phyloP scores from a whole-genome alignment of 371 early-diverging fungal species.

The Choanephora cucurbitarum region DNA sequence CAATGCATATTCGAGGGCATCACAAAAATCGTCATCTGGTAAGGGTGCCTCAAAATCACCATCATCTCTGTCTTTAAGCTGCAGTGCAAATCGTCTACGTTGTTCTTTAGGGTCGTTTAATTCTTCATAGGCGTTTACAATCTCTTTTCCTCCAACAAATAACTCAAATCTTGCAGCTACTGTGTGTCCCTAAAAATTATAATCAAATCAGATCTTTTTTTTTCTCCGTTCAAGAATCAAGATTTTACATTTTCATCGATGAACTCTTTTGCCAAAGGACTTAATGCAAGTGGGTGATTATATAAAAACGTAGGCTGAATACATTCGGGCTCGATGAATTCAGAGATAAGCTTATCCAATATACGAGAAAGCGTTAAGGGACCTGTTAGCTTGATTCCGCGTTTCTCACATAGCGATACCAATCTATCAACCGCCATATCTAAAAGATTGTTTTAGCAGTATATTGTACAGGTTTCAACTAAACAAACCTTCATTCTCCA shows the following conservation, averaged over 20 bases:
- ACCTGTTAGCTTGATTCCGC: constrained; percentile 54
- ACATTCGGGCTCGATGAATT: constrained; percentile 90
- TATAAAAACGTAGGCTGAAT: constrained; percentile 92
- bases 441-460: no score
- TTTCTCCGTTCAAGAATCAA: no score
- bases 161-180: constrained; percentile 91
- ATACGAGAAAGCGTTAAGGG: constrained; percentile 85
- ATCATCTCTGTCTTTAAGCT: constrained; percentile 62
- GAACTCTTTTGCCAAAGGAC: constrained; percentile 90
- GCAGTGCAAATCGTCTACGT: constrained; percentile 78
- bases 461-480: no score
- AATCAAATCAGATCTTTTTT: neutral
- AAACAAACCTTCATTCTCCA: constrained; percentile 46
- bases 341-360: constrained; percentile 90
- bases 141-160: constrained; percentile 90
- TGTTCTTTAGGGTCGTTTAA: constrained; percentile 98
- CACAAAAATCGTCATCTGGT: constrained; percentile 85
- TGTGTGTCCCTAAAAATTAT: constrained; percentile 34
- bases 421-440: constrained; percentile 44
- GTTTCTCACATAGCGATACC: constrained; percentile 50
- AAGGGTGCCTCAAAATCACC: constrained; percentile 89
- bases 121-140: constrained; percentile 99
- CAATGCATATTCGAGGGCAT: constrained; percentile 92
- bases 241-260: constrained; percentile 34
- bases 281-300: constrained; percentile 91